Evolutionary conservation across 306 rosid species (phyloP).

Genomic region (Acacia confusa): DNA sequence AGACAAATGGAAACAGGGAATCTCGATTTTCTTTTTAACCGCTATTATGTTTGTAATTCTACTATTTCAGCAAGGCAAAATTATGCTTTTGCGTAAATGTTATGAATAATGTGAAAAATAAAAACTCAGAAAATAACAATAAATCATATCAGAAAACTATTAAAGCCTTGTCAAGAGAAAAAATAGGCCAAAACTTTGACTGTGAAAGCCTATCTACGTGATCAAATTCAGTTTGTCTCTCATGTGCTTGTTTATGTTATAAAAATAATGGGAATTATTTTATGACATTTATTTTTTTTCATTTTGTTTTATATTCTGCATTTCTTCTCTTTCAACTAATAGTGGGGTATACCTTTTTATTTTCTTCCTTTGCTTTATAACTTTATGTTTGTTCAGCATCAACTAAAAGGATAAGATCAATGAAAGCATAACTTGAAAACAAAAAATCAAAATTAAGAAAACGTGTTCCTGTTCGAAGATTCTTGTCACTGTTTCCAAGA

Average conservation of each 20-base stretch:
- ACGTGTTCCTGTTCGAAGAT: constrained; percentile 30
- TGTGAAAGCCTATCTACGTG: neutral
- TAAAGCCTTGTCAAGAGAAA: neutral
- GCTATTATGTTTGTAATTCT: neutral
- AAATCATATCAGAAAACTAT: neutral
- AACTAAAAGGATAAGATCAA: constrained; percentile 30
- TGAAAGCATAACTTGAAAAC: constrained; percentile 36
- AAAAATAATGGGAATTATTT: constrained; percentile 5
- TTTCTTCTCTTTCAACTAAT: constrained; percentile 19
- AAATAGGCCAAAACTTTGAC: neutral
- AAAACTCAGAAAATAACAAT: constrained; percentile 2
- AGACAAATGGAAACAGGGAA: neutral
- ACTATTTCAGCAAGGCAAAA: neutral
- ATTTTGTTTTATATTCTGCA: neutral
- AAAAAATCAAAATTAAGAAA: constrained; percentile 19
- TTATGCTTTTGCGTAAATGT: neutral
- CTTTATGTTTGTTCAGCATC: constrained; percentile 27
- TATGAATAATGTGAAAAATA: neutral
- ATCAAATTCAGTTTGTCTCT: constrained; percentile 18
- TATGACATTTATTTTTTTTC: neutral
- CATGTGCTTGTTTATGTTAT: neutral
- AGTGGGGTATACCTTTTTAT: constrained; percentile 24
- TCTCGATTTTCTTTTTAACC: neutral
- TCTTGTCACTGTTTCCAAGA: constrained; percentile 37
- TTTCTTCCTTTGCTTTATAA: constrained; percentile 16